phyloP scores from a whole-genome alignment of 2,329 filamentous ascomycete genomes.

The Nemania sp. region DNA sequence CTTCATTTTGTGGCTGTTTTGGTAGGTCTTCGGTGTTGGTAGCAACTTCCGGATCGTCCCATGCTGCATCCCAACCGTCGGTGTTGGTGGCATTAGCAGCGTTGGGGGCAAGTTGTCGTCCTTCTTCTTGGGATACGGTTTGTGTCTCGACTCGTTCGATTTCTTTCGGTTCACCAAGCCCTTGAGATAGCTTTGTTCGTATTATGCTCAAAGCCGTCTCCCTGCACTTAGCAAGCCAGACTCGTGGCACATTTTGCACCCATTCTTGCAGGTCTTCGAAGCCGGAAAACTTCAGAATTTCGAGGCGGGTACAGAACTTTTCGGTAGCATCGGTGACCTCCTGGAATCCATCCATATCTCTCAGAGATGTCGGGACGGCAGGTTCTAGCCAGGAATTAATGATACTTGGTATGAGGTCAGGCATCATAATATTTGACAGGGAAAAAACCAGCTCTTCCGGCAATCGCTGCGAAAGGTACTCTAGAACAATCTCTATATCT shows the following conservation, averaged over 20 bases:
- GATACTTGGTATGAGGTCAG: slow-evolving; percentile 68
- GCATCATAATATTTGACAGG: slow-evolving; percentile 72
- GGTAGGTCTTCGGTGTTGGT: slow-evolving; percentile 30
- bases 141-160: slow-evolving; percentile 88
- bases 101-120: slow-evolving; percentile 65
- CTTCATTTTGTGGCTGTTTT: slow-evolving; percentile 26
- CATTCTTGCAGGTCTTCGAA: slow-evolving; percentile 72
- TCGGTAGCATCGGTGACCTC: slow-evolving; percentile 66
- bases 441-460: slow-evolving; percentile 60
- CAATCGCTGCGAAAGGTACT: slow-evolving; percentile 57
- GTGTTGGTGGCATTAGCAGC: slow-evolving; percentile 49
- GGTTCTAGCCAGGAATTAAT: slow-evolving; percentile 76
- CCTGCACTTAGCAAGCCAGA: slow-evolving; percentile 85
- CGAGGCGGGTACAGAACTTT: slow-evolving; percentile 67
- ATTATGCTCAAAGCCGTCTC: slow-evolving; percentile 79
- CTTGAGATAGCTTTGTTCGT: slow-evolving; percentile 68
- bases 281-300: slow-evolving; percentile 64
- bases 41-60: slow-evolving; percentile 70
- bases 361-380: slow-evolving; percentile 74
- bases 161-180: slow-evolving; percentile 67
- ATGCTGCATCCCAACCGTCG: slow-evolving; percentile 77
- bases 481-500: slow-evolving; percentile 57
- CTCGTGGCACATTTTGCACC: slow-evolving; percentile 76
- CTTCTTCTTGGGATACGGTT: slow-evolving; percentile 69
- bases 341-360: slow-evolving; percentile 74